Conservation (phyloP, 2,329 filamentous ascomycete species). For the Ceratocystis eucalypticola region DNA sequence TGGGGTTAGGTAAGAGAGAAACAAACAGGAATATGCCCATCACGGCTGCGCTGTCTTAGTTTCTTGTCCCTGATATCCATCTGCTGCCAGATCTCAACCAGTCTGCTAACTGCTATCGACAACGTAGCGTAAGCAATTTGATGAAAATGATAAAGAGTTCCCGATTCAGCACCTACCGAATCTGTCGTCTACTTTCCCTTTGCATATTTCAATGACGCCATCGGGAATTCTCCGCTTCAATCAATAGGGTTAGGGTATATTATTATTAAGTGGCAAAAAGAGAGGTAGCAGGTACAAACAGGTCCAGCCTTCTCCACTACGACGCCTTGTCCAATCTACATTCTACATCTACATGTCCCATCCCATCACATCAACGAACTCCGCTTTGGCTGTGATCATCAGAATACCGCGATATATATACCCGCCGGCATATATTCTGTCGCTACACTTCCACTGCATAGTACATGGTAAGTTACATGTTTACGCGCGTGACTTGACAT, state of each 20-base stretch:
- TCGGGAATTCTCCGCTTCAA: background rate
- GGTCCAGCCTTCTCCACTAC: background rate
- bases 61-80: too few relatives aligned
- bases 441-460: background rate
- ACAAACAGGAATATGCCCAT: too few relatives aligned
- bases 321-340: background rate
- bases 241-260: background rate
- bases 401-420: background rate
- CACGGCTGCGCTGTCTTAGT: too few relatives aligned
- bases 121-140: too few relatives aligned
- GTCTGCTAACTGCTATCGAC: too few relatives aligned
- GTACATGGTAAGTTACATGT: background rate
- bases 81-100: too few relatives aligned
- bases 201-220: background rate
- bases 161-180: background rate
- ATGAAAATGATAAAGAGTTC: too few relatives aligned
- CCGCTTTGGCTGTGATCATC: background rate
- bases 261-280: background rate
- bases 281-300: conserved; percentile 7
- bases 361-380: background rate
- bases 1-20: too few relatives aligned
- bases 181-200: background rate
- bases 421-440: background rate
- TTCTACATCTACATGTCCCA: conserved; percentile 6
- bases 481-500: background rate